Evolutionary conservation across 2,329 filamentous ascomycete genomes (phyloP), one percentile per base, ranked within the genome.

Genomic region (Xylariaceae sp.): DNA sequence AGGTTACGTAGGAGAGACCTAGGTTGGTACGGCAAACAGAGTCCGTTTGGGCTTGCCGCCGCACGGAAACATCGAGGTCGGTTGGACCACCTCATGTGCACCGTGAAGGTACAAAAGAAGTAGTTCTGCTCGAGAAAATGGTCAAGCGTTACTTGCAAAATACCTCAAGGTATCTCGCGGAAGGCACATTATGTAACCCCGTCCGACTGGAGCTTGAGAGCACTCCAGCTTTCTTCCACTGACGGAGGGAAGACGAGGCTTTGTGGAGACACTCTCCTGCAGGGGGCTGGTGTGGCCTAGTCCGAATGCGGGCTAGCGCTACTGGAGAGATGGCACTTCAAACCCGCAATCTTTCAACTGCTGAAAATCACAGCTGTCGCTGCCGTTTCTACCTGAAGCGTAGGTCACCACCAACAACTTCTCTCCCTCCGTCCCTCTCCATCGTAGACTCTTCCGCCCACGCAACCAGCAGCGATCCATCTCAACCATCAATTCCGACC

Each of bases 291-390:
- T 10, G 10, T 30, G 39, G 23, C 30, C 61, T 63, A 64, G 30
- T 0, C 37, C 55, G 5, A 0, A 57, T 55, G 0, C 0, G 57
- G 52, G 0, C 42, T 64, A 64, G 63, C 34, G 35, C 48, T 5
- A 4, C 8, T 53, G 49, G 34, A 23, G 44, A 52, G 35, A 50
- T 57, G 54, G 51, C 53, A 57, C 56, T 57, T 57, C 56, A 54
- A 51, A 50, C 56, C 53, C 53, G 47, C 51, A 58, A 62, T 58
- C 51, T 62, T 51, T 58, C 59, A 30, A 30, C 23, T 58, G 57
- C 57, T 64, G 57, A 64, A 64, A 64, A 61, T 64, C 63, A 62
- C 57, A 60, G 60, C 62, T 63, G 58, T 59, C 53, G 57, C 61
- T 45, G 61, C 52, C 61, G 55, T 63, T 57, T 57, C 58, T 61